Evolutionary conservation across 2,329 filamentous ascomycete genomes (phyloP).

Genomic region (Apiospora hydei): DNA sequence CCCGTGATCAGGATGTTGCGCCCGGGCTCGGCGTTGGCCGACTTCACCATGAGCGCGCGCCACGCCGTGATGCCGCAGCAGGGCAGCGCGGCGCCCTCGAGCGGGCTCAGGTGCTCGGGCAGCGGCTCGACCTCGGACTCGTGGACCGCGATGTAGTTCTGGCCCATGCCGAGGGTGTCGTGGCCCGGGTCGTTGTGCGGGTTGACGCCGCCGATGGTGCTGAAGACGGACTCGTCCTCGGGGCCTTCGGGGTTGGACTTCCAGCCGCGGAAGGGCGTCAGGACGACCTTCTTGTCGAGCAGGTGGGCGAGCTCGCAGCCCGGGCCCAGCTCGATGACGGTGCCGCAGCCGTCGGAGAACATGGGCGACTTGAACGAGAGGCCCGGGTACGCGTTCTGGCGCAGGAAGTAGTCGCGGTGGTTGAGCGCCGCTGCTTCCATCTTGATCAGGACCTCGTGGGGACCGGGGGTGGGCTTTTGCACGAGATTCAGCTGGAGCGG

Average conservation of each 20-base stretch:
- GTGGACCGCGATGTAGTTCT: conserved; percentile 66
- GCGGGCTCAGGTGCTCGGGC: conserved; percentile 73
- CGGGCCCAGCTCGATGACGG: conserved; percentile 66
- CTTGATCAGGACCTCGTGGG: conserved; percentile 75
- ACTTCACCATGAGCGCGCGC: conserved; percentile 83
- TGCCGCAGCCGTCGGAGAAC: conserved; percentile 82
- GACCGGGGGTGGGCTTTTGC: conserved; percentile 68
- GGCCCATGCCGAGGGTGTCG: too few relatives aligned
- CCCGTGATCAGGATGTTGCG: conserved; percentile 86
- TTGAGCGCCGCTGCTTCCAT: conserved; percentile 86
- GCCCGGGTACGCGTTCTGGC: conserved; percentile 88
- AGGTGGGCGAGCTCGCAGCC: conserved; percentile 62
- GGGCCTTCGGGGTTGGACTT: conserved; percentile 73
- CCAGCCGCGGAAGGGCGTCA: conserved; percentile 85
- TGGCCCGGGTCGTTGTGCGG: conserved; percentile 65
- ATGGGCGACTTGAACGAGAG: conserved; percentile 81
- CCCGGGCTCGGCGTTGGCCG: conserved; percentile 64
- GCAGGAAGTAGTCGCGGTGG: conserved; percentile 94
- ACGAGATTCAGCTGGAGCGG: conserved; percentile 71
- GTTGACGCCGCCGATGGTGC: conserved; percentile 71
- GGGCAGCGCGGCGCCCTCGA: conserved; percentile 74
- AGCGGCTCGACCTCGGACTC: conserved; percentile 78
- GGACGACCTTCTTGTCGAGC: conserved; percentile 73
- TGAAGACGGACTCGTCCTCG: conserved; percentile 67
- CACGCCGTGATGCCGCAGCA: conserved; percentile 90